Conservation (phyloP, 495 filamentous ascomycete species). For the Hypoxylon cercidicola region DNA sequence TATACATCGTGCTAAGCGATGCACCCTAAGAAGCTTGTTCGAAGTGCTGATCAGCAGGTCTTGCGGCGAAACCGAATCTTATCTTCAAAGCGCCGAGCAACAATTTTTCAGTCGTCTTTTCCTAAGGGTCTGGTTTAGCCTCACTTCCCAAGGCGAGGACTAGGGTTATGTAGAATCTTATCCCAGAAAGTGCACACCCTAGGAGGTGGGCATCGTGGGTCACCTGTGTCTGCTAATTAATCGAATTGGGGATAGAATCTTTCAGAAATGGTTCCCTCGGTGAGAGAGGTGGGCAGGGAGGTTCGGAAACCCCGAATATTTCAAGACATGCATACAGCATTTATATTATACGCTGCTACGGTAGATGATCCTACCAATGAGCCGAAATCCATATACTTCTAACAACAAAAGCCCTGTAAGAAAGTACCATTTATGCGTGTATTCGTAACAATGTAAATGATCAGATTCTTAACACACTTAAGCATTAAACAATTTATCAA, state of each 20-base stretch:
- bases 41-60: slow-evolving; percentile 1
- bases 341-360: slow-evolving; percentile 10
- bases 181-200: too few species aligned
- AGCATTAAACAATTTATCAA: too few species aligned
- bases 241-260: too few species aligned
- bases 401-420: too few species aligned
- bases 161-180: too few species aligned
- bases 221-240: background rate
- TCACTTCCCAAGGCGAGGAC: too few species aligned
- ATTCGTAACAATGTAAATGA: too few species aligned
- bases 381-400: too few species aligned
- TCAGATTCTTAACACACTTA: too few species aligned
- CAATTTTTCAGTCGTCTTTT: background rate
- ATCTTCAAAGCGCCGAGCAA: slow-evolving; percentile 6
- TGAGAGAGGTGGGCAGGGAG: background rate
- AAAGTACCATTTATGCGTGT: too few species aligned
- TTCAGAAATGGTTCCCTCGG: background rate
- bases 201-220: background rate
- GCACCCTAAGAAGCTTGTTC: slow-evolving; percentile 16
- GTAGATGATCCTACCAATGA: background rate
- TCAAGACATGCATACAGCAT: slow-evolving; percentile 23
- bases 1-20: slow-evolving; percentile 40
- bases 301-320: slow-evolving; percentile 31
- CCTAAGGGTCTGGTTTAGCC: background rate
- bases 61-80: slow-evolving; percentile 15